Percentiles rank a stretch among this genome's conserved stretches.
Evolutionary conservation across 345 rosid genomes (phyloP).

Genomic region (Populus deltoides): DNA sequence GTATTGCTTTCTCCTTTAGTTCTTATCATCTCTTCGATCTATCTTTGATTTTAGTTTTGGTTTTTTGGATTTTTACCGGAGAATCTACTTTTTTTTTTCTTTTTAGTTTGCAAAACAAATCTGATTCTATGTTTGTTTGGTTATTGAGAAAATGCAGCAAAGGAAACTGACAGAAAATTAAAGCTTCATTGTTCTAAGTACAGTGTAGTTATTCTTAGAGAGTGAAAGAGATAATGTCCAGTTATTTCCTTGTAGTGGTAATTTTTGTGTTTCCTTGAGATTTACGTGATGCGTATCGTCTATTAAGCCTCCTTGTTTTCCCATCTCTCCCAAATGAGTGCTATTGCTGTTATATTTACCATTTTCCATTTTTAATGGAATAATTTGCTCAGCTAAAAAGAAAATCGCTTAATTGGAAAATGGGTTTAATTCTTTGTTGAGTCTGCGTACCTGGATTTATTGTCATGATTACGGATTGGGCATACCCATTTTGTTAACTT

Average conservation of each 20-base stretch:
- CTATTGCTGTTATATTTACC: neutral
- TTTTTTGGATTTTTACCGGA: neutral
- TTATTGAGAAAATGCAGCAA: conserved; percentile 16
- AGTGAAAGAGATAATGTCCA: neutral
- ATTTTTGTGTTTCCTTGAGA: neutral
- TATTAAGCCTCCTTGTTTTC: neutral
- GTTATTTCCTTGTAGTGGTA: conserved; percentile 4
- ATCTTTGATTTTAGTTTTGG: neutral
- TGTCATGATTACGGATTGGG: conserved; percentile 26
- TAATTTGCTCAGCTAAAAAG: neutral
- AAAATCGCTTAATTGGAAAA: neutral
- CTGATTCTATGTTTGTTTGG: neutral
- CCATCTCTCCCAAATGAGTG: neutral
- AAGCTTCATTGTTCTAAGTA: neutral
- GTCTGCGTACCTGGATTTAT: neutral
- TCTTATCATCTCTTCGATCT: conserved; percentile 17
- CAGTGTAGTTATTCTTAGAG: neutral
- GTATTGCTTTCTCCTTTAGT: conserved; percentile 1
- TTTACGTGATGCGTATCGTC: neutral
- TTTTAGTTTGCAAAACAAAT: neutral
- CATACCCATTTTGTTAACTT: conserved; percentile 16
- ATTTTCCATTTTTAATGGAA: neutral
- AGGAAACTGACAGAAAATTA: neutral
- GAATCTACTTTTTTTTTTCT: neutral
- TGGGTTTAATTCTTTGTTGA: neutral